Evolutionary conservation across 306 rosid genomes (phyloP).

Genomic region (Begonia fuchsioides): DNA sequence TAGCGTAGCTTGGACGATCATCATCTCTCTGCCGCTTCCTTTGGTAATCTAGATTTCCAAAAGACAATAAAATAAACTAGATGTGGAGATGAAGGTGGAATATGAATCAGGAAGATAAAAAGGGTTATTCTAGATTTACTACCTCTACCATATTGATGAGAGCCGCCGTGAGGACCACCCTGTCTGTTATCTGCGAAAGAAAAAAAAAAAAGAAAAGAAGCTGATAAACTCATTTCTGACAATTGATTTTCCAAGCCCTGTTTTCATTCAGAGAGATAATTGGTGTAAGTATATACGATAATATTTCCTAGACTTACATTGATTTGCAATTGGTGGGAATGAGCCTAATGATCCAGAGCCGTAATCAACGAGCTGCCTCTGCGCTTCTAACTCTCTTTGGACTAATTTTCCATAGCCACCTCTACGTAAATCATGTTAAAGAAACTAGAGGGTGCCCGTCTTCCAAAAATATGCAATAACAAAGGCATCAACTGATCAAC

Average conservation of each 20-base stretch:
- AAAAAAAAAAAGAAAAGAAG: conserved; percentile 1
- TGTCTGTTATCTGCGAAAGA: conserved; percentile 65
- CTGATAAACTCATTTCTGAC: not conserved
- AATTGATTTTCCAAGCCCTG: too few species aligned
- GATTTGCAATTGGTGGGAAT: conserved; percentile 56
- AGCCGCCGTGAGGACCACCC: conserved; percentile 67
- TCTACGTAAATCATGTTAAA: conserved; percentile 64
- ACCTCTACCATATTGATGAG: conserved; percentile 74
- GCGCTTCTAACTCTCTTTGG: conserved; percentile 85
- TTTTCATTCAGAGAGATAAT: too few species aligned
- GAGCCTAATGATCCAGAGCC: conserved; percentile 88
- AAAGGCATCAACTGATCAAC: not conserved
- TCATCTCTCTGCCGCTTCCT: conserved; percentile 77
- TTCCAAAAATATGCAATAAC: not conserved
- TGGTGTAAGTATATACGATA: too few species aligned
- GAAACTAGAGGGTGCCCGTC: conserved; percentile 16
- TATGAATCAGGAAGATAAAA: conserved; percentile 3
- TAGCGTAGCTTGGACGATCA: conserved; percentile 49
- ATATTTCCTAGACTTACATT: conserved; percentile 36
- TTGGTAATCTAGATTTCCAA: conserved; percentile 33
- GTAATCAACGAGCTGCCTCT: conserved; percentile 92
- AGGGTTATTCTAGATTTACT: conserved; percentile 11
- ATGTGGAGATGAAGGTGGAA: not conserved
- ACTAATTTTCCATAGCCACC: conserved; percentile 95
- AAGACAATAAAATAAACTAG: conserved; percentile 2